These are phyloP conservation scores for Termitomyces sp. DNA, from an alignment of 768 basidiomycete genomes.

Conservation along the genomic window DNA sequence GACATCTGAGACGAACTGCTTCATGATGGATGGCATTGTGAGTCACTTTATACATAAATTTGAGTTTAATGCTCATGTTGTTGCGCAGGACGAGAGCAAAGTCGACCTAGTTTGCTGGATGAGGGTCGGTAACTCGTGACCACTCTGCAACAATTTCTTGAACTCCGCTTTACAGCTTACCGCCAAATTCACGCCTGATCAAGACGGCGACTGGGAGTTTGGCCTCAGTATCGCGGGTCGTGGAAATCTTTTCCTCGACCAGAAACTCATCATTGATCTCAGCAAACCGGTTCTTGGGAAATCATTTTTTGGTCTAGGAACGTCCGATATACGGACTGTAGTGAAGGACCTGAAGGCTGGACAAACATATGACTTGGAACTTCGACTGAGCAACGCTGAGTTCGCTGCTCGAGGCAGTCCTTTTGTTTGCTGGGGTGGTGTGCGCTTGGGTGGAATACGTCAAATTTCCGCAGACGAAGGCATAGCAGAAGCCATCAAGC, in stretches of 20 bases:
- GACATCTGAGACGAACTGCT: slow-evolving; percentile 33
- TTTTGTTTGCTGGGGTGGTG: slow-evolving; percentile 39
- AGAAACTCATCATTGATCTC: slow-evolving; percentile 44
- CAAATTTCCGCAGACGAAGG: slow-evolving; percentile 36
- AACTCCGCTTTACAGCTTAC: slow-evolving; percentile 30
- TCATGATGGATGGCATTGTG: slow-evolving; percentile 43
- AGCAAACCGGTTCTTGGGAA: slow-evolving; percentile 38
- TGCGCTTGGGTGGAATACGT: slow-evolving; percentile 35
- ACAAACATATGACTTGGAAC: slow-evolving; percentile 38
- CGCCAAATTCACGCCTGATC: slow-evolving; percentile 47
- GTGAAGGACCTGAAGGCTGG: slow-evolving; percentile 41
- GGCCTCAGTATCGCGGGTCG: slow-evolving; percentile 42
- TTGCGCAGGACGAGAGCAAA: slow-evolving; percentile 33
- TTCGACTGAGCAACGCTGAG: slow-evolving; percentile 32
- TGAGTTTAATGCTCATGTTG: neutral
- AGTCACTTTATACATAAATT: slow-evolving; percentile 14
- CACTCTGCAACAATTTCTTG: neutral
- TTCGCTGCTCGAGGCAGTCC: slow-evolving; percentile 33
- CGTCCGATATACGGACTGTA: slow-evolving; percentile 34
- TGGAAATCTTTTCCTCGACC: slow-evolving; percentile 53
- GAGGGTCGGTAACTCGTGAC: slow-evolving; percentile 29
- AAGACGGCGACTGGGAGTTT: slow-evolving; percentile 52
- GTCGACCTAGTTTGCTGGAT: slow-evolving; percentile 42
- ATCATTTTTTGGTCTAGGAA: slow-evolving; percentile 44
- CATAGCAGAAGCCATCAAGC: slow-evolving; percentile 37